phyloP scores from a whole-genome alignment of 2,329 filamentous ascomycete genomes.

The Venturia oleaginea region DNA sequence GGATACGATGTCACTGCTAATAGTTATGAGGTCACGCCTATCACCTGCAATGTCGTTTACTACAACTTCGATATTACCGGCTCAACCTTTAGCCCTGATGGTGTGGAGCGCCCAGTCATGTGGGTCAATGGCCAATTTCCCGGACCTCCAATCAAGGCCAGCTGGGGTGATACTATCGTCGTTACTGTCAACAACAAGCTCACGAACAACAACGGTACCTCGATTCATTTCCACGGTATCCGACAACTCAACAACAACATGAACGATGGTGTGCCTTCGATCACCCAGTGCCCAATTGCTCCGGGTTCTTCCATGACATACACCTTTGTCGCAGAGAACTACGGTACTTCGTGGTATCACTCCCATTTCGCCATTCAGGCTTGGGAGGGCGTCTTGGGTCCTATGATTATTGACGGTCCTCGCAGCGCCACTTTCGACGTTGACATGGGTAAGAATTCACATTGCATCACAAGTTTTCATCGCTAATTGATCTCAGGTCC shows the following conservation, averaged over 20 bases:
- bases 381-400: constrained; percentile 33
- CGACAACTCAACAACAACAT: constrained; percentile 13
- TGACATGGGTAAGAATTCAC: constrained; percentile 43
- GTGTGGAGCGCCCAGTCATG: constrained; percentile 9
- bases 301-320: constrained; percentile 21
- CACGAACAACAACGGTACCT: constrained; percentile 12
- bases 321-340: constrained; percentile 30
- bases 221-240: constrained; percentile 16
- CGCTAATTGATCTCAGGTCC: not conserved
- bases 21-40: constrained; percentile 11
- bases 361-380: constrained; percentile 33
- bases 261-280: constrained; percentile 15
- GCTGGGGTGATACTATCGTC: constrained; percentile 16
- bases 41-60: constrained; percentile 13
- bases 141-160: constrained; percentile 14
- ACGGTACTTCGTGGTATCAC: constrained; percentile 38
- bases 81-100: constrained; percentile 13
- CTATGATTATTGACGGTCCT: constrained; percentile 34
- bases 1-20: constrained; percentile 5
- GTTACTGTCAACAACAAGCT: constrained; percentile 15
- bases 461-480: not conserved
- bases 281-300: constrained; percentile 16
- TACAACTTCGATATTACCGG: constrained; percentile 14
- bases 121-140: constrained; percentile 14
- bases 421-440: constrained; percentile 42